Percentiles rank a stretch among this genome's conserved stretches.
phyloP scores from a whole-genome alignment of 192 early-diverging fungal genomes.

The Backusella mclennaniae region DNA sequence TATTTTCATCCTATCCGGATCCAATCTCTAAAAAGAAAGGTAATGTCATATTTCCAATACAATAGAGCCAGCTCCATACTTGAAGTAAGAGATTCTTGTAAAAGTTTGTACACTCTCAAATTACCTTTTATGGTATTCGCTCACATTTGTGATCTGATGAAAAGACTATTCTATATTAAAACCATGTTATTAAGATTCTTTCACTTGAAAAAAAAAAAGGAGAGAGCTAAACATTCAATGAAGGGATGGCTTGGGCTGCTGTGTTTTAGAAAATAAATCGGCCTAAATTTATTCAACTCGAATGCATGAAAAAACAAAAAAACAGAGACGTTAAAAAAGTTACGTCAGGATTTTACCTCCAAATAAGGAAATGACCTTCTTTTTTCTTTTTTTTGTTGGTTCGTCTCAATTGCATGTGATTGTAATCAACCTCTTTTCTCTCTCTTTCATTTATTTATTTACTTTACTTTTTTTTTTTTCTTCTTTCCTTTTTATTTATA shows the following conservation, averaged over 20 bases:
- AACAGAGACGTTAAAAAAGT: background rate
- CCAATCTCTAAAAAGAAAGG: too few relatives aligned
- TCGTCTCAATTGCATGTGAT: background rate
- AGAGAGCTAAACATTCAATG: background rate
- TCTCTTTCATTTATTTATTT: background rate
- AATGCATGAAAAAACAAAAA: background rate
- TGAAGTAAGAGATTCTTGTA: background rate
- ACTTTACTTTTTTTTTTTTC: background rate
- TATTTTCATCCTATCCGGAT: too few relatives aligned
- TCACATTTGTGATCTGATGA: background rate
- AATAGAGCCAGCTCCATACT: background rate
- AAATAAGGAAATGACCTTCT: background rate
- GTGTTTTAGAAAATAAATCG: background rate
- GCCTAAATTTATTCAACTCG: background rate
- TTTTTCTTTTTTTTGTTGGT: slow-evolving; percentile 10
- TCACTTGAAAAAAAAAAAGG: background rate
- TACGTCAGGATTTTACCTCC: background rate
- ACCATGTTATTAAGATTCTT: background rate
- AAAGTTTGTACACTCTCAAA: background rate
- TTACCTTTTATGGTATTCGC: background rate
- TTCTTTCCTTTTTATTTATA: background rate
- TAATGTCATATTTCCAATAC: background rate
- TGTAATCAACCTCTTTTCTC: background rate
- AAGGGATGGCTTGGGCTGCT: background rate
- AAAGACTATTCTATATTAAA: background rate